phyloP scores from a whole-genome alignment of 768 basidiomycete species.

The Suillus clintonianus region DNA sequence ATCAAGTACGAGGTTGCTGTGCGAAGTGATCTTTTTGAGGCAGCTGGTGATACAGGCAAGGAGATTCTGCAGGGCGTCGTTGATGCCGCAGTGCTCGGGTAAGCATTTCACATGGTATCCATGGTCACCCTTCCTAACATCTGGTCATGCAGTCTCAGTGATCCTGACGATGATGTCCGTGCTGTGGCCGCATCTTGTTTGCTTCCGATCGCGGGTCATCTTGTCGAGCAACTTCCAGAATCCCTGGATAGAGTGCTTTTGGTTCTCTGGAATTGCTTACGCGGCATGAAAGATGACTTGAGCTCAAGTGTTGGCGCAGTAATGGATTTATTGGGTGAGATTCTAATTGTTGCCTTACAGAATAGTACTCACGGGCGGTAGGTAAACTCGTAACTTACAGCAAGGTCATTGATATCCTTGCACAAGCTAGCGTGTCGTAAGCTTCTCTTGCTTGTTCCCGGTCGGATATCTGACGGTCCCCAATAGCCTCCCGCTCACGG shows the following conservation, averaged over 20 bases:
- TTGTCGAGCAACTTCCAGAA: constrained; percentile 75
- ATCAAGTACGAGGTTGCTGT: constrained; percentile 99
- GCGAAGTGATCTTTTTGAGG: constrained; percentile 72
- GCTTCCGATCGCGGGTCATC: constrained; percentile 79
- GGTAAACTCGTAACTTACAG: constrained; percentile 82
- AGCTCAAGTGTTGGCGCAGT: constrained; percentile 96
- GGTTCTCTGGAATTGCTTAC: constrained; percentile 89
- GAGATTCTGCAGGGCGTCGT: constrained; percentile 80
- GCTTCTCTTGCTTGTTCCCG: constrained; percentile 31
- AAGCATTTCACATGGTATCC: constrained; percentile 25
- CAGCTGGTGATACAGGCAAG: constrained; percentile 44
- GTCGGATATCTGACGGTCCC: constrained; percentile 5
- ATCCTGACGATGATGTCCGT: constrained; percentile 94
- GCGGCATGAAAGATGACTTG: constrained; percentile 93
- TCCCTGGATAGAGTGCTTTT: constrained; percentile 73
- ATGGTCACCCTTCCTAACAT: constrained; percentile 7
- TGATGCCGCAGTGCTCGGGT: constrained; percentile 91
- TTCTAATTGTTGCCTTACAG: constrained; percentile 4
- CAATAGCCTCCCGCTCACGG: constrained; percentile 73
- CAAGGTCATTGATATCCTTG: constrained; percentile 76
- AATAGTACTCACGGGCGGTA: constrained; percentile 29
- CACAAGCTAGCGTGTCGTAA: constrained; percentile 68
- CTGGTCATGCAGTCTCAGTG: constrained; percentile 64
- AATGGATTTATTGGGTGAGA: constrained; percentile 92
- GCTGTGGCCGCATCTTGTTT: constrained; percentile 93